Percentiles rank a stretch among this genome's conserved stretches.
phyloP scores from a whole-genome alignment of 805 yeast species.

The Kazachstania kunashirensis region DNA sequence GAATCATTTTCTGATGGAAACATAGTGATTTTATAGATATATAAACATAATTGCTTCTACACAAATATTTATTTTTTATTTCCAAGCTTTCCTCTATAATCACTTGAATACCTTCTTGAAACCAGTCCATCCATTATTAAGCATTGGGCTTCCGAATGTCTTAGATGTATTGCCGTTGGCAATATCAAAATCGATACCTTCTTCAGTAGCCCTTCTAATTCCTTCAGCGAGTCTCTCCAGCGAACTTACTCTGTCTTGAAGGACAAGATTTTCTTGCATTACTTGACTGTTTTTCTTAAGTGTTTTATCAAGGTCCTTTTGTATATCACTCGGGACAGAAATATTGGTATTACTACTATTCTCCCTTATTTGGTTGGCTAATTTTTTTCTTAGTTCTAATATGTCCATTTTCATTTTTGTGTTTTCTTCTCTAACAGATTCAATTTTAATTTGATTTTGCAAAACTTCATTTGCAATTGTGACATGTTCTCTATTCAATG shows the following conservation, averaged over 20 bases:
- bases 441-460: constrained; percentile 61
- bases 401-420: constrained; percentile 44
- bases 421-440: constrained; percentile 65
- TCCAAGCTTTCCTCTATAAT: too few species aligned
- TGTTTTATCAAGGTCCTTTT: constrained; percentile 45
- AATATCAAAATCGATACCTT: constrained; percentile 3
- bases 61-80: too few species aligned
- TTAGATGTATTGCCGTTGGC: neutral
- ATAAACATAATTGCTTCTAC: too few species aligned
- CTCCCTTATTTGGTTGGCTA: constrained; percentile 28
- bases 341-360: constrained; percentile 20
- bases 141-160: constrained; percentile 5
- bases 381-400: constrained; percentile 34
- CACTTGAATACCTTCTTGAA: constrained; percentile 8
- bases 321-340: constrained; percentile 31
- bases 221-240: constrained; percentile 35
- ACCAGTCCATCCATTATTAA: constrained; percentile 14
- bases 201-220: constrained; percentile 26
- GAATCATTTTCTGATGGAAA: too few species aligned
- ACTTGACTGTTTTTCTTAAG: constrained; percentile 54
- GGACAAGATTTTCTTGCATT: constrained; percentile 48
- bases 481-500: constrained; percentile 73
- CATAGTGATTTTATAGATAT: too few species aligned
- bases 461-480: constrained; percentile 82
- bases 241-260: constrained; percentile 43